Evolutionary conservation across 192 early-diverging fungal species (phyloP), one percentile per base, ranked within the genome.

Genomic region (Spizellomyces sp.): DNA sequence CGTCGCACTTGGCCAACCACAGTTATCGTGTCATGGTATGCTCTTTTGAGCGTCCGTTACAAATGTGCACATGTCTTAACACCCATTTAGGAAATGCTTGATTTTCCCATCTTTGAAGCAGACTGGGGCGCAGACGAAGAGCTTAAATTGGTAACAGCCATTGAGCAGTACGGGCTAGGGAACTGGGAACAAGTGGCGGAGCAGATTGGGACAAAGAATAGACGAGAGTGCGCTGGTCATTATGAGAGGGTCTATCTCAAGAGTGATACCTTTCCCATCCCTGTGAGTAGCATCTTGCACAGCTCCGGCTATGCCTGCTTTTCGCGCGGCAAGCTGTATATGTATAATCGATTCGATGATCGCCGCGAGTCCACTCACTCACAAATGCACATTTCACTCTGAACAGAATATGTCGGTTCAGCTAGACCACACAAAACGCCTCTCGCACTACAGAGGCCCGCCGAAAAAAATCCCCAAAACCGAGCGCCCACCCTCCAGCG

Each of bases 111-210:
- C 48, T 96, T 95, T 73, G 89, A 92, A 15, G 81, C 84, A 17
- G 88, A 94, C 64, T 99, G 98, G 98, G 90, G 89, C 52, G 98
- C 95, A 5, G 94, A 98, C 59, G 98, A 99, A 70, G 98, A 99
- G 81, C 81, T 98, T 56, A 70, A 94, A 64, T 82, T 99, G 68
- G 92, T 98, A 48, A 94, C 98, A 65, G 93, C 90, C 6, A 83
- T 94, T 55, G 91, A 95, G 77, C 86, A 92, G 74, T 94, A 89
- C 79, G 98, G 98, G 21, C 87, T 98, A 64, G 98, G 98, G 45
- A 98, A 98, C 81, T 99, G 96, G 95, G 92, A 92, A 73, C 93
- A 95, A 57, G 91, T 96, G 44, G 90, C 95, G 0, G 94, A 94
- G 60, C 92, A 95, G 69, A 91, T 98, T 27, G 94, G 94, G 14